Conservation (phyloP, 257 asterid genomes). For the Pogostemon cablin region DNA sequence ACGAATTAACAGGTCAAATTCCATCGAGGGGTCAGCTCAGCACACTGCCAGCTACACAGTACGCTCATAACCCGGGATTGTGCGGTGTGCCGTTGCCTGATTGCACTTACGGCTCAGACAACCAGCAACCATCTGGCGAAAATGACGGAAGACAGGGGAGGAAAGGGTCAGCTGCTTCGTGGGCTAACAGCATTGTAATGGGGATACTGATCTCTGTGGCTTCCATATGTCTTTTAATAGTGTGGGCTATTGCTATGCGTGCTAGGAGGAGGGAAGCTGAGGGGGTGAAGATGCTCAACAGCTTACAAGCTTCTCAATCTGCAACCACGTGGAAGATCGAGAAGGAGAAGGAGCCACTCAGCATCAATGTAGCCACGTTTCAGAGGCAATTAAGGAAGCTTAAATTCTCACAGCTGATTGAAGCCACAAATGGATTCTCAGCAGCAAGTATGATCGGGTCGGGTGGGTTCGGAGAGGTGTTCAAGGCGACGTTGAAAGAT, state of each 20-base stretch:
- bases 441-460: slow-evolving; percentile 86
- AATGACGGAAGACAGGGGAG: slow-evolving; percentile 32
- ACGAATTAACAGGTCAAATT: slow-evolving; percentile 86
- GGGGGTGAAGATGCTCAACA: slow-evolving; percentile 73
- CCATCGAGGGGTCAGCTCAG: slow-evolving; percentile 91
- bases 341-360: slow-evolving; percentile 95
- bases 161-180: slow-evolving; percentile 47
- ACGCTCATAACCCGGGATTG: slow-evolving; percentile 80
- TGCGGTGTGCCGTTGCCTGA: slow-evolving; percentile 86
- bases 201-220: slow-evolving; percentile 82
- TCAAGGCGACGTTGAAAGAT: slow-evolving; percentile 83
- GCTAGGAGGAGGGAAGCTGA: slow-evolving; percentile 69
- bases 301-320: slow-evolving; percentile 63
- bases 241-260: slow-evolving; percentile 84
- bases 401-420: slow-evolving; percentile 82
- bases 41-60: slow-evolving; percentile 90
- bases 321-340: slow-evolving; percentile 95
- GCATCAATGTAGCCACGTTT: slow-evolving; percentile 92
- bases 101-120: slow-evolving; percentile 46
- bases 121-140: slow-evolving; percentile 41
- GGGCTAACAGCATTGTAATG: slow-evolving; percentile 86
- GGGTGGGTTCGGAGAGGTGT: slow-evolving; percentile 94
- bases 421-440: slow-evolving; percentile 91
- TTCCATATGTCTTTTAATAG: slow-evolving; percentile 63
- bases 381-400: slow-evolving; percentile 80